Conservation (phyloP, 2,329 filamentous ascomycete genomes). For the Herpomyces periplanetae region DNA sequence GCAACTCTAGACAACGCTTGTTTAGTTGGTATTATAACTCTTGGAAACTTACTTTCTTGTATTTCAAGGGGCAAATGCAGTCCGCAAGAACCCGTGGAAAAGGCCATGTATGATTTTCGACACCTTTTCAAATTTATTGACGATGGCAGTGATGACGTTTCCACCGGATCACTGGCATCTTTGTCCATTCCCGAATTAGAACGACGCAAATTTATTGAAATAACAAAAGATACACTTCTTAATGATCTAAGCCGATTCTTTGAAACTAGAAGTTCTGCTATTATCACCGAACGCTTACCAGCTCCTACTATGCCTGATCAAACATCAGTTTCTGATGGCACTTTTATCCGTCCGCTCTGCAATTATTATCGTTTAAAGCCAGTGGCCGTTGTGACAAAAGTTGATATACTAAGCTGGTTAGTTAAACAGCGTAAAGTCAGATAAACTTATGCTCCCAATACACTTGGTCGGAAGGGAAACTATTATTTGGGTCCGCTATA, state of each 20-base stretch:
- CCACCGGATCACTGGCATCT: conserved; percentile 6
- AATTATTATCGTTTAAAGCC: conserved; percentile 23
- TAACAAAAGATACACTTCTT: conserved; percentile 59
- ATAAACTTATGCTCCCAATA: no score
- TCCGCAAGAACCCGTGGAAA: conserved; percentile 27
- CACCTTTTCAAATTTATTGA: conserved; percentile 59
- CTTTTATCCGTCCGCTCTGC: no score
- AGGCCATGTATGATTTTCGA: conserved; percentile 89
- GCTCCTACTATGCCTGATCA: no score
- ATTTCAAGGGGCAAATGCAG: conserved; percentile 47
- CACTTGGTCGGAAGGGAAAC: no score
- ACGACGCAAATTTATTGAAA: conserved; percentile 44
- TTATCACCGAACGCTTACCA: conserved; percentile 38
- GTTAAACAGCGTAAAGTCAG: conserved; percentile 24
- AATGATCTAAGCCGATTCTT: conserved; percentile 60
- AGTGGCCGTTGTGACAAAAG: conserved; percentile 71
- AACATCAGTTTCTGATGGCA: no score
- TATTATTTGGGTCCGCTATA: no score
- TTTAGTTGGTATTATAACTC: conserved; percentile 64
- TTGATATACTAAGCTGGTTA: conserved; percentile 72
- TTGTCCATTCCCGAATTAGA: conserved; percentile 7
- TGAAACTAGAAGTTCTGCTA: conserved; percentile 84
- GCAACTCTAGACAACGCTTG: conserved; percentile 20
- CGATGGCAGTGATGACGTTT: conserved; percentile 25
- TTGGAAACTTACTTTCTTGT: conserved; percentile 71